These are phyloP conservation scores for Angomonas deanei DNA, from an alignment of 208 protist genomes.

Conservation along the genomic window DNA sequence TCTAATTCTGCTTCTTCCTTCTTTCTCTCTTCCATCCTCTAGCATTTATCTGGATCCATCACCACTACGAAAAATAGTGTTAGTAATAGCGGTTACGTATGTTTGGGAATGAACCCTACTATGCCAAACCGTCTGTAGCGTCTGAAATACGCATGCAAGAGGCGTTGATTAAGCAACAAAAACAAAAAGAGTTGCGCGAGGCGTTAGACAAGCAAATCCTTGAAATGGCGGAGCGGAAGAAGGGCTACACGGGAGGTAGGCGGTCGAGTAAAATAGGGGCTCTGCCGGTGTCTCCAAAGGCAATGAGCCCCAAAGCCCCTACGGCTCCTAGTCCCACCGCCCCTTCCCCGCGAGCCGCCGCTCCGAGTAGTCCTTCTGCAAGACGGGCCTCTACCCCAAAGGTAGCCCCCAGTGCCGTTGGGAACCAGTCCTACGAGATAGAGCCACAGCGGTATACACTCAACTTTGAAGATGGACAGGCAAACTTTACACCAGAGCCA, in stretches of 20 bases:
- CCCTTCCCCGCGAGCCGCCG: not conserved
- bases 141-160: constrained; percentile 62
- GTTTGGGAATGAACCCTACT: constrained; percentile 9
- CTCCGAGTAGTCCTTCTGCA: not conserved
- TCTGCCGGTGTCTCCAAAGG: not conserved
- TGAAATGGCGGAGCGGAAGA: constrained; percentile 21
- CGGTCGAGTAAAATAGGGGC: constrained; percentile 2
- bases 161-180: constrained; percentile 47
- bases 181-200: constrained; percentile 51
- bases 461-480: constrained; percentile 13
- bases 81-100: too few species aligned
- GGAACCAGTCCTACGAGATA: not conserved
- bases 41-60: too few species aligned
- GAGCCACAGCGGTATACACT: constrained; percentile 11
- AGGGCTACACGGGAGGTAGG: not conserved
- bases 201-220: constrained; percentile 70
- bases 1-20: too few species aligned
- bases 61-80: too few species aligned
- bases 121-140: constrained; percentile 40
- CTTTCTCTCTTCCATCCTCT: too few species aligned
- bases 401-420: not conserved
- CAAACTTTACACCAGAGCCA: not conserved
- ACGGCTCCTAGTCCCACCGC: not conserved
- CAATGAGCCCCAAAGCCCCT: not conserved
- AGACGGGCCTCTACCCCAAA: not conserved